A percentile compares a stretch with the other conserved stretches of the same genome.
Conservation (phyloP, 2,329 filamentous ascomycete genomes). For the Fusarium solani-melongenae region DNA sequence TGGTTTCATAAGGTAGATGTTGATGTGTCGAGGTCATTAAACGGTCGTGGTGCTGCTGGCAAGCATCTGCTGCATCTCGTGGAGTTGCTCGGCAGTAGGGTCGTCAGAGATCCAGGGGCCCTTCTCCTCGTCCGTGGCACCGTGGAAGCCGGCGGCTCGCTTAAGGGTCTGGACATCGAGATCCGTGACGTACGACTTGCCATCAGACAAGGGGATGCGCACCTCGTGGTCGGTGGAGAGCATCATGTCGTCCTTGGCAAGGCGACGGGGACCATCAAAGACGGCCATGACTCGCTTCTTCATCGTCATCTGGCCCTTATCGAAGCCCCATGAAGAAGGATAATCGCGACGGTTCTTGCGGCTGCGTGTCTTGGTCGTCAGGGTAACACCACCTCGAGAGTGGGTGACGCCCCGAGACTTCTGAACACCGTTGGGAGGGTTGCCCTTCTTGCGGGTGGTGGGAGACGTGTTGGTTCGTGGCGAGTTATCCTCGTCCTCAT, state of each 20-base stretch:
- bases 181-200: conserved; percentile 87
- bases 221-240: conserved; percentile 95
- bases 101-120: conserved; percentile 85
- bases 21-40: conserved; percentile 20
- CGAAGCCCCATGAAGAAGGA: conserved; percentile 92
- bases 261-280: conserved; percentile 86
- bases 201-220: conserved; percentile 80
- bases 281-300: conserved; percentile 96
- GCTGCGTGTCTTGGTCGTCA: conserved; percentile 69
- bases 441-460: conserved; percentile 65
- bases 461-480: conserved; percentile 58
- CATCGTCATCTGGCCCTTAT: conserved; percentile 94
- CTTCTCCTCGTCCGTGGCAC: conserved; percentile 86
- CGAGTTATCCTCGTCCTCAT: conserved; percentile 61
- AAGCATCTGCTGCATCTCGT: conserved; percentile 67
- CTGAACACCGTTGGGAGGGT: conserved; percentile 67
- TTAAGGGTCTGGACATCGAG: conserved; percentile 91
- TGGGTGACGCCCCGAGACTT: conserved; percentile 81
- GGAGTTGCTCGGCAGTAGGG: conserved; percentile 69
- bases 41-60: conserved; percentile 41
- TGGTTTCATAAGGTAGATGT: conserved; percentile 10
- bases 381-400: conserved; percentile 77
- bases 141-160: conserved; percentile 85
- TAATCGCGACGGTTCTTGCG: conserved; percentile 95
- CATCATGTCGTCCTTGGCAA: conserved; percentile 99